Percentiles rank a stretch among this genome's conserved stretches.
Conservation (phyloP, 2,329 filamentous ascomycete genomes). For the Sarocladiaceae sp. region DNA sequence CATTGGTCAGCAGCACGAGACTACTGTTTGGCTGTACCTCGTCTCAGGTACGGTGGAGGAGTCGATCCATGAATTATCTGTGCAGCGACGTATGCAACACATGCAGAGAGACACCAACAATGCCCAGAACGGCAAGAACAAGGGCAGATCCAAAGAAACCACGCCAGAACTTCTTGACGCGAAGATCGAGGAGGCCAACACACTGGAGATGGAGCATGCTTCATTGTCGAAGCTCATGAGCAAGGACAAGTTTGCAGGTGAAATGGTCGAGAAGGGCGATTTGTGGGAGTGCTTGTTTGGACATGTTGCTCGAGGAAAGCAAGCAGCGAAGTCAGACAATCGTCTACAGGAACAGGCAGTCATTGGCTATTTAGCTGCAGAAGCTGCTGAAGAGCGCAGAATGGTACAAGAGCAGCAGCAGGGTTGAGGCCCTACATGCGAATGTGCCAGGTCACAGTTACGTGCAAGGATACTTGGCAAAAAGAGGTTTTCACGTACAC, state of each 20-base stretch:
- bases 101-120: constrained; percentile 46
- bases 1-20: constrained; percentile 83
- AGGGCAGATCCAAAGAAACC: constrained; percentile 30
- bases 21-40: constrained; percentile 93
- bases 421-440: not conserved
- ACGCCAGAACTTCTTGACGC: constrained; percentile 50
- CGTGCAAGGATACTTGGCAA: not conserved
- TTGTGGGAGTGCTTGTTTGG: constrained; percentile 90
- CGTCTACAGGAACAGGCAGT: constrained; percentile 29
- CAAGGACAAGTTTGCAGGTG: constrained; percentile 67
- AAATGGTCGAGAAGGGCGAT: constrained; percentile 73
- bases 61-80: constrained; percentile 83
- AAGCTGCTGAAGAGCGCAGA: constrained; percentile 37
- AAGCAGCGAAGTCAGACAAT: constrained; percentile 17
- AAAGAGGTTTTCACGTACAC: not conserved
- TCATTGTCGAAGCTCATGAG: constrained; percentile 66
- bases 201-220: constrained; percentile 73
- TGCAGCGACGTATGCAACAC: constrained; percentile 72
- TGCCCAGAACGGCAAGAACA: constrained; percentile 23
- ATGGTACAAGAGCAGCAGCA: constrained; percentile 1
- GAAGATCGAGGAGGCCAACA: constrained; percentile 77
- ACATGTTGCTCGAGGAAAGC: constrained; percentile 29
- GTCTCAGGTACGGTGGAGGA: constrained; percentile 90
- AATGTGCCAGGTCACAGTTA: too few species aligned
- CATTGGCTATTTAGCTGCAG: constrained; percentile 39